Percentiles rank a stretch among this genome's conserved stretches.
Evolutionary conservation across 2,329 filamentous ascomycete species (phyloP).

Genomic region (Zymoseptoria ardabiliae): DNA sequence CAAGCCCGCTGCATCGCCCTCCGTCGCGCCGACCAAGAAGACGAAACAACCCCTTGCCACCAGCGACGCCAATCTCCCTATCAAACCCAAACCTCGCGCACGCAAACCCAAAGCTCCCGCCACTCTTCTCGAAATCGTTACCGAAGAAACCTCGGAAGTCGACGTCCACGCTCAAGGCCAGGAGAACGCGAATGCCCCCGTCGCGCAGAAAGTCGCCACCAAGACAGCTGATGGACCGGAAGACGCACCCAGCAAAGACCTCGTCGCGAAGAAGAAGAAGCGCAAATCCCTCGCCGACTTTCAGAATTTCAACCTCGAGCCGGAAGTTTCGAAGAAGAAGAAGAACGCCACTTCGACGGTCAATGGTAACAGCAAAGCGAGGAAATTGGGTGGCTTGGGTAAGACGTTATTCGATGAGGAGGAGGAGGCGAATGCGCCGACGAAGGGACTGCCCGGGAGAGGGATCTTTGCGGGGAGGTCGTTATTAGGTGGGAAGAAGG

Average conservation of each 20-base stretch:
- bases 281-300: constrained; percentile 45
- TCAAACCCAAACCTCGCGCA: constrained; percentile 31
- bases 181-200: constrained; percentile 28
- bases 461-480: constrained; percentile 9
- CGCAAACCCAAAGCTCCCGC: constrained; percentile 32
- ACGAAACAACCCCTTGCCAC: constrained; percentile 39
- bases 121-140: constrained; percentile 37
- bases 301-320: constrained; percentile 28
- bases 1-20: constrained; percentile 21
- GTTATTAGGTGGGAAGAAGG: constrained; percentile 27
- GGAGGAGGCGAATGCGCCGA: constrained; percentile 25
- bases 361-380: constrained; percentile 27
- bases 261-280: constrained; percentile 27
- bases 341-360: constrained; percentile 6
- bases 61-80: constrained; percentile 35
- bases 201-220: constrained; percentile 32
- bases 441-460: constrained; percentile 18
- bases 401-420: constrained; percentile 35
- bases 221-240: constrained; percentile 30
- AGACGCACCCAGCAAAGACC: constrained; percentile 27
- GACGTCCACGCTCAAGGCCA: constrained; percentile 30
- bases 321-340: constrained; percentile 24
- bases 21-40: constrained; percentile 21
- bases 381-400: constrained; percentile 31
- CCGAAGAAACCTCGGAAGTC: constrained; percentile 34